phyloP scores from a whole-genome alignment of 1,284 basidiomycete genomes.

The Porogramme epimiltina region DNA sequence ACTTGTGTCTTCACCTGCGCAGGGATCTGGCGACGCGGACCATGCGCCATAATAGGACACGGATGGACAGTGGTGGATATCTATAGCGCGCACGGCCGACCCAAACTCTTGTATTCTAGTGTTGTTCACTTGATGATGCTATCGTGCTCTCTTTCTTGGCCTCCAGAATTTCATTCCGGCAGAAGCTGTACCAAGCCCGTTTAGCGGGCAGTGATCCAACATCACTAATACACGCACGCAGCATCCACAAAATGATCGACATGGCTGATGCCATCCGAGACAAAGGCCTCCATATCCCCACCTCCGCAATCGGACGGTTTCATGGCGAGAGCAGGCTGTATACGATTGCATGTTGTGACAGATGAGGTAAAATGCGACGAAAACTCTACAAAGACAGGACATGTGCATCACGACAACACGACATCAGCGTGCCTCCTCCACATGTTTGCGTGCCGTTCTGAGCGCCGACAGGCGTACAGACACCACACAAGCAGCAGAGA shows the following conservation, averaged over 20 bases:
- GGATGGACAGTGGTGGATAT: background rate
- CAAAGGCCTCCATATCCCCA: too few species aligned
- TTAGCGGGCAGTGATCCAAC: too few species aligned
- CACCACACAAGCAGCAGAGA: background rate
- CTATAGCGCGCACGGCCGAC: conserved; percentile 4
- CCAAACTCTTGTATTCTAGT: conserved; percentile 21
- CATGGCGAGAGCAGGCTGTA: background rate
- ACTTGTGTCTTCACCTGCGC: background rate
- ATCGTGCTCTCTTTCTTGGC: conserved; percentile 3
- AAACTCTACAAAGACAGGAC: conserved; percentile 22
- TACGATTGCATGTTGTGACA: conserved; percentile 17
- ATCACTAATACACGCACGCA: too few species aligned
- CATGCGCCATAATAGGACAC: conserved; percentile 12
- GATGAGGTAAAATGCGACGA: conserved; percentile 22
- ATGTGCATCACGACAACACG: conserved; percentile 10
- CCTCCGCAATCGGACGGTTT: too few species aligned
- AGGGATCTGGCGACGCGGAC: conserved; percentile 27
- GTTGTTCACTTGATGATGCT: background rate
- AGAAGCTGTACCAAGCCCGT: too few species aligned
- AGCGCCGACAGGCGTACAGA: background rate
- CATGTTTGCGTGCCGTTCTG: too few species aligned
- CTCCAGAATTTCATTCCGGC: too few species aligned
- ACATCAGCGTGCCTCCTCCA: conserved; percentile 1
- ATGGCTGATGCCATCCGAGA: too few species aligned
- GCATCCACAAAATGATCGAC: too few species aligned